Conservation (phyloP, 371 early-diverging fungal species). For the Batkoa obscura region DNA sequence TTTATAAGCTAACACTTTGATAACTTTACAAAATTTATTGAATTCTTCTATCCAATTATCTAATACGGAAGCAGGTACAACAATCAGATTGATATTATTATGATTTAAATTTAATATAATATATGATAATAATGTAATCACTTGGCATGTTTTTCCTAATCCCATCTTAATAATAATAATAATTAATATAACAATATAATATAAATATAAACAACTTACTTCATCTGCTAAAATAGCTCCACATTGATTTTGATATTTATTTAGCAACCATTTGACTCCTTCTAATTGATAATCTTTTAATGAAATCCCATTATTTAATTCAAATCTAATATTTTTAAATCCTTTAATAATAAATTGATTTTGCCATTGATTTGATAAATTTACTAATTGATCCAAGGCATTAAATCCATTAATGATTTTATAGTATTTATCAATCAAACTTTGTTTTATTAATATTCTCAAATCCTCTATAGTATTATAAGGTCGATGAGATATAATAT, state of each 20-base stretch:
- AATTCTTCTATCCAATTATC: slow-evolving; percentile 93
- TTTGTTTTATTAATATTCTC: too few species aligned
- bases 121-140: slow-evolving; percentile 90
- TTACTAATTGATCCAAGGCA: too few species aligned
- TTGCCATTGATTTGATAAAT: too few species aligned
- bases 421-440: too few species aligned
- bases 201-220: slow-evolving; percentile 12
- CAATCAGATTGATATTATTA: slow-evolving; percentile 65
- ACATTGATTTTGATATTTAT: slow-evolving; percentile 90
- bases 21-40: slow-evolving; percentile 75
- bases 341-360: too few species aligned
- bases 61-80: slow-evolving; percentile 84
- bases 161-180: slow-evolving; percentile 22
- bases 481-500: too few species aligned
- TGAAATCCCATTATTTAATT: not conserved
- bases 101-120: slow-evolving; percentile 48
- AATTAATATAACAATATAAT: not conserved
- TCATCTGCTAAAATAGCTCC: slow-evolving; percentile 99
- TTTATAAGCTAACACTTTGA: slow-evolving; percentile 69
- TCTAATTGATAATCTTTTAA: slow-evolving; percentile 67
- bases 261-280: slow-evolving; percentile 98
- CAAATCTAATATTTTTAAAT: too few species aligned
- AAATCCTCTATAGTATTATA: too few species aligned
- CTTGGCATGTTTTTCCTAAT: slow-evolving; percentile 97
- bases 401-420: too few species aligned